These are phyloP conservation scores for Dactylellina parvicollis DNA, from an alignment of 2,329 filamentous ascomycete genomes.

Conservation along the genomic window DNA sequence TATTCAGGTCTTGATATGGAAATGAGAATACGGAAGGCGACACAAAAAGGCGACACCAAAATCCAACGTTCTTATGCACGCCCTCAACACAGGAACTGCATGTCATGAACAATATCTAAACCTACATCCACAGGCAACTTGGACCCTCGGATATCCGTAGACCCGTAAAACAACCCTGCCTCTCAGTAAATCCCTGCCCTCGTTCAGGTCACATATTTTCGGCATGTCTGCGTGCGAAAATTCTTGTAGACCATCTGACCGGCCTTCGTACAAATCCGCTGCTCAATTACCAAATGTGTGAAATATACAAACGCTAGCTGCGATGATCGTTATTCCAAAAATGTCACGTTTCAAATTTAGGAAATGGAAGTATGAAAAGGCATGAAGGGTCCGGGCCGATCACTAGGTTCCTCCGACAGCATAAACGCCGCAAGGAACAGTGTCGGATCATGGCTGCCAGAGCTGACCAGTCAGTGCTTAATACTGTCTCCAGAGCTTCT, in stretches of 20 bases:
- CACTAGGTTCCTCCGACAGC: slow-evolving; percentile 31
- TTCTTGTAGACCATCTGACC: slow-evolving; percentile 19
- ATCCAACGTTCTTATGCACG: no score
- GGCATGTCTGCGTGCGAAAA: slow-evolving; percentile 7
- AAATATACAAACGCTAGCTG: slow-evolving; percentile 17
- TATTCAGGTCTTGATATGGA: no score
- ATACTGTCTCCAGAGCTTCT: not conserved
- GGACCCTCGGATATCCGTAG: not conserved
- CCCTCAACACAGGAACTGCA: not conserved
- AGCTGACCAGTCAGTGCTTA: not conserved
- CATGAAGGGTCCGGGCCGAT: no score
- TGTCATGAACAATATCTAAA: no score
- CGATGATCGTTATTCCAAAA: slow-evolving; percentile 14
- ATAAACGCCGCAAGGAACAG: not conserved
- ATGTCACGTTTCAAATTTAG: slow-evolving; percentile 21
- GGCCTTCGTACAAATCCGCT: no score
- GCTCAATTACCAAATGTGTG: slow-evolving; percentile 22
- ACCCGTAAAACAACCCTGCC: no score
- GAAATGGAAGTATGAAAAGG: no score
- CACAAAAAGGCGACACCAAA: no score
- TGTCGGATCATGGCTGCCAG: not conserved
- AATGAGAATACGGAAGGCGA: no score
- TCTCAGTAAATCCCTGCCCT: no score
- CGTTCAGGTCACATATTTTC: not conserved
- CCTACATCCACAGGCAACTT: no score